Base-by-base conservation (phyloP, 176 grass and related monocot species). In the Paspalum notatum region DNA sequence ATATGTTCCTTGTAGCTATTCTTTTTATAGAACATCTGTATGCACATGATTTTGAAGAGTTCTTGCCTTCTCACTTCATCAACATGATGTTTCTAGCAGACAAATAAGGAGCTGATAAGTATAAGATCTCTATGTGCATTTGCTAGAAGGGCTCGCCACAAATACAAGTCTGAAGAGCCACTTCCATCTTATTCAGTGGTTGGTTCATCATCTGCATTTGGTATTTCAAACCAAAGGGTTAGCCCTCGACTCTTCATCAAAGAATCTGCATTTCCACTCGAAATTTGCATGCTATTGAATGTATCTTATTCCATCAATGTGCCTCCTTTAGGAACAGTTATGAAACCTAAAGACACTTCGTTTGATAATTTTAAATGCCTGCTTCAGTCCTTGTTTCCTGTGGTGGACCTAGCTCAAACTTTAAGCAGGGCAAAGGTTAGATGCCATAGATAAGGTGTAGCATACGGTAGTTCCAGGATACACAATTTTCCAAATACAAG, bases 171-270 rank as follows among this genome's bases (percentile, higher is more conserved):
- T 62, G 90, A 85, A 67, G 80, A 86, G 61, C 52, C 85, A 39
- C 84, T 93, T 83, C 92, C 95, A 72, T 71, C 84, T 79, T 98
- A 98, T 89, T 93, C 90, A 39, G 68, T 60, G 60, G 86, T 89
- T 84, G 90, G 92, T 85, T 84, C 95, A 55, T 85, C 92, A 63
- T 94, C 90, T 76, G 68, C 88, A 80, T 88, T 84, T 85, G 76
- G 83, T 22, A 93, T 71, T 87, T 82, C 87, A 69, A 90, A 85
- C 87, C 91, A 94, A 82, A 90, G 86, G 85, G 94, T 92, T 88
- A 55, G 86, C 83, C 57, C 15, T 61, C 64, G 50, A 84, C 47
- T 78, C 49, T 85, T 85, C 39, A 78, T 79, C 9, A 20, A 20
- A 62, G 75, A 77, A 71, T 73, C 52, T 62, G 54, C 25, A 54